Evolutionary conservation across 495 filamentous ascomycete species (phyloP), one percentile per base, ranked within the genome.

Genomic region (Talaromyces ruber): DNA sequence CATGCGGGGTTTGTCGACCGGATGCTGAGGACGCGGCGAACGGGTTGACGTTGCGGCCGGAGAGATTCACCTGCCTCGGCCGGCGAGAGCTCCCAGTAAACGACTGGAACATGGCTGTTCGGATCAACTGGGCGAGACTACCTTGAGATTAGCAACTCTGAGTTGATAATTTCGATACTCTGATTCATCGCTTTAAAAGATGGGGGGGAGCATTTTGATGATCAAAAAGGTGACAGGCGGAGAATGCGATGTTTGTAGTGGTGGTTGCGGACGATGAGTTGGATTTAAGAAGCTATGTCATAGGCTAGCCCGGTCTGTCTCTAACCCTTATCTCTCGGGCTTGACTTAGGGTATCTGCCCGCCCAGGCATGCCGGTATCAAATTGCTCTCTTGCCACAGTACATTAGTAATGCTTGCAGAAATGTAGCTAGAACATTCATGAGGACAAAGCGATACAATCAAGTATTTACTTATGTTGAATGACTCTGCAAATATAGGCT

Each of bases 21-120:
- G 77, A 68, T n/a, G 74, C 71, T 60, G 59, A 22, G 62, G 71
- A 77, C 69, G 83, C 75, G 63, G 87, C 85, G 72, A 92, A 91
- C 28, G 90, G 87, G 73, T 94, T 91, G 60, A 73, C 78, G 67
- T 85, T 84, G 64, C 93, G 89, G 65, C 93, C 95, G 58, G 91
- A 93, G 62, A 98, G 87, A 72, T 98, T 96, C 65, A 98, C 91
- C 71, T 96, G 90, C 59, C 94, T 88, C 57, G 86, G 87, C 61
- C 88, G 88, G 66, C 92, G 86, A 66, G 92, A 88, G 76, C 72
- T 90, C 61, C 94, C 94, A 28, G 89, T 93, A 74, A 98, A 98
- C 43, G 87, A 88, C 61, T 86, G 86, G 73, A 93, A 96, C 93
- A 98, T 98, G 60, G 61, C 66, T 66, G 56, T 39, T 59, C 24